Evolutionary conservation across 2,329 filamentous ascomycete genomes (phyloP).

Genomic region (Colletotrichum incanum): DNA sequence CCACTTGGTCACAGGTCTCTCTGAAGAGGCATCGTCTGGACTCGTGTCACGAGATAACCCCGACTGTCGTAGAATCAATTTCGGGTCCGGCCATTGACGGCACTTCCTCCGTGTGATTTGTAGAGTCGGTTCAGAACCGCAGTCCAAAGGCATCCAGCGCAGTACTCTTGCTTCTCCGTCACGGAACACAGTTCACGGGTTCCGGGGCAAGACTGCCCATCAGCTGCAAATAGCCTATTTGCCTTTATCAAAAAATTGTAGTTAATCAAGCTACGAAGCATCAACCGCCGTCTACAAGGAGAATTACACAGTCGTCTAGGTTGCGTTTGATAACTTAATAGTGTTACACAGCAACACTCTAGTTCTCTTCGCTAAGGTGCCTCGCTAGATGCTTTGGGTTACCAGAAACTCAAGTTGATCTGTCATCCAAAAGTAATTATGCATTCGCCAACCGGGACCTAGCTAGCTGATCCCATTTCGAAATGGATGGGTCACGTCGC

Average conservation of each 20-base stretch:
- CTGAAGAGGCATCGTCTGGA: background rate
- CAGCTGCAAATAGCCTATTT: background rate
- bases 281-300: too few relatives aligned
- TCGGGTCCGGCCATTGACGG: background rate
- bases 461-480: background rate
- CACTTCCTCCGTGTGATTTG: background rate
- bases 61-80: background rate
- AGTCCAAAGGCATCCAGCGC: background rate
- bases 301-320: background rate
- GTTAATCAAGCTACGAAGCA: too few relatives aligned
- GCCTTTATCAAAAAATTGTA: background rate
- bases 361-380: background rate
- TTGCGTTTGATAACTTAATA: background rate
- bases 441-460: background rate
- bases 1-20: background rate
- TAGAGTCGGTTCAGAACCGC: background rate
- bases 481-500: background rate
- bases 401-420: background rate
- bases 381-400: background rate
- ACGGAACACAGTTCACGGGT: background rate
- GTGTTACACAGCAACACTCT: background rate
- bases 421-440: background rate
- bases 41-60: background rate
- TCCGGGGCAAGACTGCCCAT: background rate
- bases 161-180: background rate